Percentiles rank a stretch among this genome's conserved stretches.
These are phyloP conservation scores for Pseudoneurospora amorphoporcata DNA, from an alignment of 495 filamentous ascomycete genomes.

Conservation along the genomic window DNA sequence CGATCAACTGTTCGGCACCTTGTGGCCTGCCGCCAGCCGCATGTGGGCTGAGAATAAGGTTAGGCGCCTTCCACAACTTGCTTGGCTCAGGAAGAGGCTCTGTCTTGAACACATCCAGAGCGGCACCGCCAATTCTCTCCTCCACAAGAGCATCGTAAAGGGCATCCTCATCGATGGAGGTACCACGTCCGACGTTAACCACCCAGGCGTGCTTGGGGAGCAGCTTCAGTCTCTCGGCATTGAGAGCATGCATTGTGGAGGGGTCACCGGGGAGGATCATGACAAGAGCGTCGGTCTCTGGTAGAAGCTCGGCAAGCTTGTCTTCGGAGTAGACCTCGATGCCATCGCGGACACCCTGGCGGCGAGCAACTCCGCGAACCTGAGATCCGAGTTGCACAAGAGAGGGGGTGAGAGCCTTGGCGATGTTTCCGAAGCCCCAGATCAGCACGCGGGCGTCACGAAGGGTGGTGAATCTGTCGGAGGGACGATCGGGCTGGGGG, in stretches of 20 bases:
- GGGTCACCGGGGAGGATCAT: conserved; percentile 58
- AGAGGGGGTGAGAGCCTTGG: conserved; percentile 60
- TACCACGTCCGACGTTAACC: conserved; percentile 75
- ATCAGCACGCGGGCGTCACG: conserved; percentile 44
- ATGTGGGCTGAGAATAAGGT: conserved; percentile 34
- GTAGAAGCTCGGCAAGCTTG: conserved; percentile 45
- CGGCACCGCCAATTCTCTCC: conserved; percentile 55
- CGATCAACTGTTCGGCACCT: conserved; percentile 42
- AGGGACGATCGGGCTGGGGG: conserved; percentile 39
- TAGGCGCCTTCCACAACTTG: conserved; percentile 28
- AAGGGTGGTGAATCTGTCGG: conserved; percentile 42
- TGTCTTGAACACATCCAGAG: conserved; percentile 72
- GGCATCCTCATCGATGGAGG: conserved; percentile 68
- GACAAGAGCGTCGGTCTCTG: conserved; percentile 61
- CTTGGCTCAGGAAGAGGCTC: conserved; percentile 47
- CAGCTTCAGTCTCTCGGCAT: conserved; percentile 50
- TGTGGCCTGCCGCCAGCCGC: conserved; percentile 44
- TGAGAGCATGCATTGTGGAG: conserved; percentile 65
- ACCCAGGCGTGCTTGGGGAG: conserved; percentile 73
- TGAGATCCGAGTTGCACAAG: conserved; percentile 46
- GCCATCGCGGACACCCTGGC: conserved; percentile 49
- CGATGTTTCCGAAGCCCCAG: conserved; percentile 82
- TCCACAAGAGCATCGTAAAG: conserved; percentile 61
- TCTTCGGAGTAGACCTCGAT: conserved; percentile 41
- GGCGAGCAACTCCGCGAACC: conserved; percentile 36